Evolutionary conservation across 257 asterid species (phyloP).

Genomic region (Fraxinus americana): DNA sequence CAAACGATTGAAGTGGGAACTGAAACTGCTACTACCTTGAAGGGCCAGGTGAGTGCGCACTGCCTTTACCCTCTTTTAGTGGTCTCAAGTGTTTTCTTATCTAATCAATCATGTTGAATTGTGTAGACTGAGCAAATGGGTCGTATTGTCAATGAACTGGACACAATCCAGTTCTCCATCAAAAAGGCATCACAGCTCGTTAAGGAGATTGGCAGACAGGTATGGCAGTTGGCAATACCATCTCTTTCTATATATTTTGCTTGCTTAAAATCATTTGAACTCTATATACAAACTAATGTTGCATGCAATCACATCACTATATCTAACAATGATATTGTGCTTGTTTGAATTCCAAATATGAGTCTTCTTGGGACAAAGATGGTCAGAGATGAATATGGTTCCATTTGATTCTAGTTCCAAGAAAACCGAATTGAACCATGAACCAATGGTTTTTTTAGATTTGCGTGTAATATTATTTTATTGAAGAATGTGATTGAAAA

Average conservation of each 20-base stretch:
- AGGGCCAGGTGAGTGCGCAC: constrained; percentile 79
- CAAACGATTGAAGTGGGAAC: constrained; percentile 97
- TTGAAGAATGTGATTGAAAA: no score
- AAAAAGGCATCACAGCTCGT: constrained; percentile 98
- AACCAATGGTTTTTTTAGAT: no score
- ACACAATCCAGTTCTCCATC: constrained; percentile 90
- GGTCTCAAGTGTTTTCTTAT: constrained; percentile 16
- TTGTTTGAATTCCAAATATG: constrained; percentile 9
- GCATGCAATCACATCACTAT: constrained; percentile 4
- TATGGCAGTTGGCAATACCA: constrained; percentile 24
- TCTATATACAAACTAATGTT: constrained; percentile 4
- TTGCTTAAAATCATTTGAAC: neutral
- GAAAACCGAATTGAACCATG: no score
- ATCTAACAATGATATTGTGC: constrained; percentile 9
- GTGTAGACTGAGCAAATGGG: constrained; percentile 98
- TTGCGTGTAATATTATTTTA: no score
- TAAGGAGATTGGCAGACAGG: constrained; percentile 99
- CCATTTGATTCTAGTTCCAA: no score
- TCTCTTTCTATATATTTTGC: neutral
- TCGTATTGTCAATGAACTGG: constrained; percentile 93
- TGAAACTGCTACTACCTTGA: constrained; percentile 86
- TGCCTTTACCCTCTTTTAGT: constrained; percentile 6
- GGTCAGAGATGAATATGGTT: neutral
- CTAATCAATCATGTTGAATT: constrained; percentile 18
- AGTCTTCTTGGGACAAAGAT: neutral